Conservation (phyloP, 2,329 filamentous ascomycete species). For the Fusarium circinatum region DNA sequence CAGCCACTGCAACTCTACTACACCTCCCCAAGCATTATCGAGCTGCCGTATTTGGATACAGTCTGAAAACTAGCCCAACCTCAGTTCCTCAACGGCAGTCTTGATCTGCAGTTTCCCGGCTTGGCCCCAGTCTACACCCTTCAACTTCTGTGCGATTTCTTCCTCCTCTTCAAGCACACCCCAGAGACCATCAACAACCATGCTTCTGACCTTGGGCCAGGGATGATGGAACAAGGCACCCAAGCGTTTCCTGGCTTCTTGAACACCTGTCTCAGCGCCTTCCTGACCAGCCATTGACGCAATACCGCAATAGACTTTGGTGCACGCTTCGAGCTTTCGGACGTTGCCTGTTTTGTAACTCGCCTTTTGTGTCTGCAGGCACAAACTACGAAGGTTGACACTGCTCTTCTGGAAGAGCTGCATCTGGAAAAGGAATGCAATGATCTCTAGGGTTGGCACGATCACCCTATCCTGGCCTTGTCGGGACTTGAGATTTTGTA, state of each 20-base stretch:
- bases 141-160: constrained; percentile 51
- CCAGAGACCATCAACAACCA: constrained; percentile 71
- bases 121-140: constrained; percentile 67
- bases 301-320: constrained; percentile 81
- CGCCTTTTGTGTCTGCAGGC: constrained; percentile 77
- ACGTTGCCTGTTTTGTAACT: constrained; percentile 87
- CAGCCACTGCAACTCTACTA: constrained; percentile 12
- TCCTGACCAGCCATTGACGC: constrained; percentile 51
- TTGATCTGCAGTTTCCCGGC: constrained; percentile 61
- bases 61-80: constrained; percentile 43
- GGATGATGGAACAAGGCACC: constrained; percentile 80
- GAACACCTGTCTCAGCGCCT: constrained; percentile 49
- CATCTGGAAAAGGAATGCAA: constrained; percentile 80
- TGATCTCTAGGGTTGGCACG: constrained; percentile 79
- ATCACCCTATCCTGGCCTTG: constrained; percentile 75
- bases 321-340: constrained; percentile 80
- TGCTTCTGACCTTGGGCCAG: constrained; percentile 76
- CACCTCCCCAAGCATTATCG: constrained; percentile 7
- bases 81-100: constrained; percentile 55
- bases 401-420: constrained; percentile 57
- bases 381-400: constrained; percentile 66
- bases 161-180: constrained; percentile 50
- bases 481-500: constrained; percentile 63
- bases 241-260: constrained; percentile 73
- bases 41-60: constrained; percentile 20